phyloP scores from a whole-genome alignment of 345 rosid species.

The Populus simonii region DNA sequence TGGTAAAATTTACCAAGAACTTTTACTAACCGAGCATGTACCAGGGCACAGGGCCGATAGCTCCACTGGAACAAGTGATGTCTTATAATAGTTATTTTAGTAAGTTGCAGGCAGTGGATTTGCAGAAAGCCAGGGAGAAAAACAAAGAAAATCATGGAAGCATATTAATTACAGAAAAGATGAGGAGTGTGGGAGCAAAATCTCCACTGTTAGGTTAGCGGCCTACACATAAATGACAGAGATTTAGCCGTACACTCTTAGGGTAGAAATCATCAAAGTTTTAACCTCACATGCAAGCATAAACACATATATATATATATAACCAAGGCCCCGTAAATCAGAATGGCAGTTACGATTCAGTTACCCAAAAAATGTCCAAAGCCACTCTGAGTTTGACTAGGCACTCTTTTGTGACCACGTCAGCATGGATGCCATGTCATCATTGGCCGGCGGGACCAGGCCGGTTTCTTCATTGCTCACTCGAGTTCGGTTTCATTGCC shows the following conservation, averaged over 20 bases:
- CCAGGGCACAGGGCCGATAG: no score
- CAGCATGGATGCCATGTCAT: slow-evolving; percentile 7
- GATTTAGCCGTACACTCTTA: background rate
- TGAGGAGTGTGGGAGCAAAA: slow-evolving; percentile 1
- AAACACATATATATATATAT: background rate
- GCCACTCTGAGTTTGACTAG: slow-evolving; percentile 14
- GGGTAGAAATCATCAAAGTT: slow-evolving; percentile 33
- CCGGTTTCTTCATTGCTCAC: background rate
- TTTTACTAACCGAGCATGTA: no score
- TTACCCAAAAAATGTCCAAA: slow-evolving; percentile 12
- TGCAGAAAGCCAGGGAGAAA: background rate
- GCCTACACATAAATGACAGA: background rate
- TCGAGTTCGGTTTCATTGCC: slow-evolving; percentile 18
- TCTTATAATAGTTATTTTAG: no score
- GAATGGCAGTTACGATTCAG: slow-evolving; percentile 19
- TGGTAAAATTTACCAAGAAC: no score
- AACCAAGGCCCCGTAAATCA: background rate
- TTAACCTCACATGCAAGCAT: slow-evolving; percentile 3
- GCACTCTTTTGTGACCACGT: slow-evolving; percentile 11
- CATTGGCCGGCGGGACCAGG: slow-evolving; percentile 36
- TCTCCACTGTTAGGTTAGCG: background rate
- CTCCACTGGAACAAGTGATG: no score
- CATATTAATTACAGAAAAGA: background rate
- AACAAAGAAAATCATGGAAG: background rate
- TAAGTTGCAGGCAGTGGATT: no score